Conservation (phyloP, 805 yeast species). For the Myxozyma lipomycoides region DNA sequence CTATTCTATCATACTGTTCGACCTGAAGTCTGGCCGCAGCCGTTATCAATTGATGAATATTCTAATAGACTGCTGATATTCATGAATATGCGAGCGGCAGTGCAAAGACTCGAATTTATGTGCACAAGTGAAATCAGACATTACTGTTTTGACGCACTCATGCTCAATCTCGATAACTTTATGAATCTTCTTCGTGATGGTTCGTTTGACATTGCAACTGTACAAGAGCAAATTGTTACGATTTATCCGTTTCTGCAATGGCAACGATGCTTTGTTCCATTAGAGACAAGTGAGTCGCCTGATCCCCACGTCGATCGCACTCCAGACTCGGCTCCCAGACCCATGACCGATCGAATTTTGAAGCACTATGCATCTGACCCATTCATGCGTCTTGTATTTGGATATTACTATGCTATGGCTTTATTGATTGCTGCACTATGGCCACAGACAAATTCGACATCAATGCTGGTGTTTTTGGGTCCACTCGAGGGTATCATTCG, state of each 20-base stretch:
- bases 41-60: neutral
- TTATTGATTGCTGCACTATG: conserved; percentile 8
- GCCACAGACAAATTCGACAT: conserved; percentile 7
- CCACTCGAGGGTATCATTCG: conserved; percentile 13
- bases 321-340: conserved; percentile 4
- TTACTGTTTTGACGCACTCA: conserved; percentile 2
- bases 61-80: neutral
- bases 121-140: neutral
- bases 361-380: conserved; percentile 10
- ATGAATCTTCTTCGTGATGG: neutral
- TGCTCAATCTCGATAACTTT: conserved; percentile 1
- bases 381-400: conserved; percentile 7
- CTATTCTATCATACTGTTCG: conserved; percentile 7
- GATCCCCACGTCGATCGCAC: neutral
- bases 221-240: neutral
- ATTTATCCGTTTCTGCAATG: conserved; percentile 9
- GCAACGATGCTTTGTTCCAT: conserved; percentile 17
- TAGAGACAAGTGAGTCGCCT: conserved; percentile 1
- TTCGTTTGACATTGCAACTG: conserved; percentile 1
- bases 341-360: conserved; percentile 5
- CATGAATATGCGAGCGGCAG: neutral
- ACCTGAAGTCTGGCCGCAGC: conserved; percentile 5
- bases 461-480: conserved; percentile 11
- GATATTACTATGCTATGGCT: conserved; percentile 9
- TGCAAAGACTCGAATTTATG: neutral